These are phyloP conservation scores for Coemansia sp. DNA, from an alignment of 192 early-diverging fungal species.

Conservation along the genomic window DNA sequence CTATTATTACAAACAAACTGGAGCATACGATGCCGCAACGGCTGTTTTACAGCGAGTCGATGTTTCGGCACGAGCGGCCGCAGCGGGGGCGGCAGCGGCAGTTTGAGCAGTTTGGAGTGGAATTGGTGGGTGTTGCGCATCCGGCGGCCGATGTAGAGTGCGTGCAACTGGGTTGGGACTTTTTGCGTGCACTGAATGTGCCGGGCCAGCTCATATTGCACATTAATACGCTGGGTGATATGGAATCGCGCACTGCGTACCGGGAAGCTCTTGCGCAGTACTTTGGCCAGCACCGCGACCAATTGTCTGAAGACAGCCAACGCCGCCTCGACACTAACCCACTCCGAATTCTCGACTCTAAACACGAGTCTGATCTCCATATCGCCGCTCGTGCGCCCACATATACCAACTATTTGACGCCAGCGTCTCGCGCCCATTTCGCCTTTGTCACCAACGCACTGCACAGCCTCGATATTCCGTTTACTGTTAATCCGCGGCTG, in stretches of 20 bases:
- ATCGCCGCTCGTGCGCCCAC: slow-evolving; percentile 47
- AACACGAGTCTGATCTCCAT: slow-evolving; percentile 53
- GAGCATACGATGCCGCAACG: slow-evolving; percentile 51
- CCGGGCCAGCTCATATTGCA: slow-evolving; percentile 20
- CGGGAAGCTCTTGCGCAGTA: slow-evolving; percentile 51
- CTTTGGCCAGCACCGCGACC: slow-evolving; percentile 25
- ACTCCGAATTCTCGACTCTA: slow-evolving; percentile 65
- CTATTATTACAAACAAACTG: slow-evolving; percentile 50
- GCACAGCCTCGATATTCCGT: slow-evolving; percentile 52
- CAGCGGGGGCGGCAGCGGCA: slow-evolving; percentile 68
- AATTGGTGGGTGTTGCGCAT: slow-evolving; percentile 57
- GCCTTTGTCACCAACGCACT: slow-evolving; percentile 51
- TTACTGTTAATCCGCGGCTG: slow-evolving; percentile 52
- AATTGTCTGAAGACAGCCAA: slow-evolving; percentile 57
- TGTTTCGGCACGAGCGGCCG: slow-evolving; percentile 72
- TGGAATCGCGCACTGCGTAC: slow-evolving; percentile 39
- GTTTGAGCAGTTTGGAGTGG: slow-evolving; percentile 73
- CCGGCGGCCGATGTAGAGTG: slow-evolving; percentile 61
- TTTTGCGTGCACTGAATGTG: slow-evolving; percentile 45
- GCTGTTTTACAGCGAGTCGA: slow-evolving; percentile 64
- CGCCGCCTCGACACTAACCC: slow-evolving; percentile 58
- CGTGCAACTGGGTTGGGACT: slow-evolving; percentile 56
- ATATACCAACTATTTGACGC: slow-evolving; percentile 46
- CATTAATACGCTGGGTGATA: slow-evolving; percentile 45
- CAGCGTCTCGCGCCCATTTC: slow-evolving; percentile 47